Base-by-base conservation (phyloP, 2,329 filamentous ascomycete genomes). In the Tolypocladium guangdongense region DNA sequence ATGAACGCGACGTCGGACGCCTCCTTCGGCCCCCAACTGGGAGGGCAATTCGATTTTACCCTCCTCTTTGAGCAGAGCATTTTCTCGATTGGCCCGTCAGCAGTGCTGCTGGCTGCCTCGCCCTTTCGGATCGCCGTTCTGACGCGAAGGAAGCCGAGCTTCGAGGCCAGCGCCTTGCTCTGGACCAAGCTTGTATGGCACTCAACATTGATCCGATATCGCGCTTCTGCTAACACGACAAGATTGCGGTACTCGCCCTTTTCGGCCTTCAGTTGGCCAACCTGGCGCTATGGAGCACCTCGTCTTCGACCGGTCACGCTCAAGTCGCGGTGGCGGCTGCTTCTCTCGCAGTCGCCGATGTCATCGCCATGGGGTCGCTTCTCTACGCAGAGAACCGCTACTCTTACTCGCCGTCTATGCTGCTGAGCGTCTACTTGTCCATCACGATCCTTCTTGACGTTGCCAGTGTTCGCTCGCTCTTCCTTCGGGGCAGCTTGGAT, bases 371-470 rank as follows among this genome's bases (percentile, higher is more conserved):
- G 30, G 30, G 56, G 7, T 52, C 60, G 0, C 53, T 69, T 18
- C 66, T 67, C 3, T 66, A 61, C 51, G 46, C 55, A 5, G 64
- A 70, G 52, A 69, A 72, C 52, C 57, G 56, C 59, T 69, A 58
- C 32, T 64, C 68, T 10, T 60, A 64, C 0, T 64, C 71, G 3
- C 74, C 74, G 0, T 76, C 74, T 0, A 61, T 69, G 1, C 54
- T 76, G 1, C 59, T 77, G 7, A 68, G 62, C 22, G 56, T 60
- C 20, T 76, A 70, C 53, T 58, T 77, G 12, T 61, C 69, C 41
- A 45, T 73, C n/a, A 68, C 69, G 10, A 53, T 71, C 1, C 59
- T 77, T 2, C 62, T 75, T 12, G 74, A 76, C 36, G 56, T 64
- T 4, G 62, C 68, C 0, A 69, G 70, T 53, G 61, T 63, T 0